Conservation (phyloP, 1,284 basidiomycete species). For the Apiotrichum porosum region DNA sequence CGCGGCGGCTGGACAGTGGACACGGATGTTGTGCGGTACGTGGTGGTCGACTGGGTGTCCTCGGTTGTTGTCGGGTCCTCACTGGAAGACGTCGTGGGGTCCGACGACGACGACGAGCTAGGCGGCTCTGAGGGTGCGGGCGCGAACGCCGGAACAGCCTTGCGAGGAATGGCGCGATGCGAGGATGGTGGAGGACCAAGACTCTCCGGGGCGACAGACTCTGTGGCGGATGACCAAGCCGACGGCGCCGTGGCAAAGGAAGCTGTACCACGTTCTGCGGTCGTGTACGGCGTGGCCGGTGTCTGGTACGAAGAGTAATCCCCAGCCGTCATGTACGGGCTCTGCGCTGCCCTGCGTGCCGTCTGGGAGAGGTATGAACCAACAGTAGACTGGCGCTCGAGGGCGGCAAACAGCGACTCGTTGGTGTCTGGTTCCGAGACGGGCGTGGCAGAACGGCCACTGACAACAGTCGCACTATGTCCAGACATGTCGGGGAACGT, state of each 20-base stretch:
- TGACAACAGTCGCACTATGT: neutral
- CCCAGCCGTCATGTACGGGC: neutral
- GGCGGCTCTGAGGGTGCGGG: conserved; percentile 5
- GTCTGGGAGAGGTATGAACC: neutral
- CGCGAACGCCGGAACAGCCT: neutral
- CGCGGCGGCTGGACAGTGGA: neutral
- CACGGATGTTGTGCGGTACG: neutral
- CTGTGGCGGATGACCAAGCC: too few species aligned
- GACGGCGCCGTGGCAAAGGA: too few species aligned
- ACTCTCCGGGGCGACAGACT: neutral
- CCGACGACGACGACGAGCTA: neutral
- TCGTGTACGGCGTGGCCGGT: conserved; percentile 13
- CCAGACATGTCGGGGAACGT: neutral
- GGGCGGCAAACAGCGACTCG: conserved; percentile 28
- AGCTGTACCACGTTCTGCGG: neutral
- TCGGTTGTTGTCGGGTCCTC: neutral
- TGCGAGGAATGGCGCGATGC: neutral
- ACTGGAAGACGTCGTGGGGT: neutral
- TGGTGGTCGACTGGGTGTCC: neutral
- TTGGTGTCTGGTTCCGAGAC: conserved; percentile 39
- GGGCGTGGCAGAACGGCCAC: conserved; percentile 20
- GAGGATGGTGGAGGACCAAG: neutral
- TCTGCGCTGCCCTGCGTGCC: too few species aligned
- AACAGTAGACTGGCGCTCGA: conserved; percentile 36
- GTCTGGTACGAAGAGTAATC: conserved; percentile 12